A percentile compares a stretch with the other conserved stretches of the same genome.
These are phyloP conservation scores for Candida ipomoeae DNA, from an alignment of 805 yeast species.

Conservation along the genomic window DNA sequence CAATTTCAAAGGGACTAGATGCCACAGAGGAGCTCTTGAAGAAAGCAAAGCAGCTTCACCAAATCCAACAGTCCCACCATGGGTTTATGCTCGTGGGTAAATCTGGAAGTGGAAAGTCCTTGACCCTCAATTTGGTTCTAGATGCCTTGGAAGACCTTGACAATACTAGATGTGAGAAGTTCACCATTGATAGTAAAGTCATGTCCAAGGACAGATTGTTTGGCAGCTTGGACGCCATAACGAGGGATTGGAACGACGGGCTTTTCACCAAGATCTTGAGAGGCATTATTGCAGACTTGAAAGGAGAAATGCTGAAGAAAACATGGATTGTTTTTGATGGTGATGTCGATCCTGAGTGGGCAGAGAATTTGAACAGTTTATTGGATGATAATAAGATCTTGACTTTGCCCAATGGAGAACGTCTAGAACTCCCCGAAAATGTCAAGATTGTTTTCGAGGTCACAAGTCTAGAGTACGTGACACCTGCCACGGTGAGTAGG, in stretches of 20 bases:
- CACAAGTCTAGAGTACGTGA: constrained; percentile 58
- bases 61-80: constrained; percentile 59
- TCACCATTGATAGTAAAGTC: constrained; percentile 71
- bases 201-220: constrained; percentile 59
- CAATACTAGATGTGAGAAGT: constrained; percentile 28
- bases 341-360: constrained; percentile 92
- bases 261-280: constrained; percentile 67
- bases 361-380: constrained; percentile 84
- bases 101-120: constrained; percentile 72
- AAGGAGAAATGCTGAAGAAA: constrained; percentile 53
- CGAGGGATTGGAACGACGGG: constrained; percentile 94
- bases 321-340: constrained; percentile 89
- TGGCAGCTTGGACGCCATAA: constrained; percentile 68
- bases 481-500: constrained; percentile 89
- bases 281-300: constrained; percentile 46
- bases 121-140: constrained; percentile 47
- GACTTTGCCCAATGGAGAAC: constrained; percentile 87
- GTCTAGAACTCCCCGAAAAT: constrained; percentile 61
- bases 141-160: constrained; percentile 37
- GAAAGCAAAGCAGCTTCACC: constrained; percentile 59
- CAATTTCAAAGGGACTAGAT: constrained; percentile 28
- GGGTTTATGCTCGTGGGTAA: constrained; percentile 81
- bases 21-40: constrained; percentile 42
- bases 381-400: constrained; percentile 80
- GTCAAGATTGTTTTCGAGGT: constrained; percentile 75